phyloP scores from a whole-genome alignment of 371 early-diverging fungal species.

The Syncephalastrum sp. region DNA sequence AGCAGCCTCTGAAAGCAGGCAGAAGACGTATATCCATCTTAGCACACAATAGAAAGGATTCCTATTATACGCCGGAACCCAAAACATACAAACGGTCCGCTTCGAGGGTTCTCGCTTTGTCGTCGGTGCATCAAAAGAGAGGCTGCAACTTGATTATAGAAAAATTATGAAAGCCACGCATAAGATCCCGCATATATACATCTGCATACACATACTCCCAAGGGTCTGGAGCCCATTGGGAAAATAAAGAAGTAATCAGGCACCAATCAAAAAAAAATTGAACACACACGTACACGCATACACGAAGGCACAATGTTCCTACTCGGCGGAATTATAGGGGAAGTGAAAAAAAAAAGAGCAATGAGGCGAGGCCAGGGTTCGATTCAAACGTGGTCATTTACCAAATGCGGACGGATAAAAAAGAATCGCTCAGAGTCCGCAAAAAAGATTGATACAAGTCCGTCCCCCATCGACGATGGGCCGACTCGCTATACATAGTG shows the following conservation, averaged over 20 bases:
- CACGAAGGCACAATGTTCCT: slow-evolving; percentile 6
- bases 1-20: too few relatives aligned
- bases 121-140: too few relatives aligned
- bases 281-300: slow-evolving; percentile 15
- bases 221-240: neutral
- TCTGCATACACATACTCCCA: too few relatives aligned
- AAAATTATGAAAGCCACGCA: too few relatives aligned
- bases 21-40: too few relatives aligned
- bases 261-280: neutral
- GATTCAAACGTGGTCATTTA: neutral
- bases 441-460: too few relatives aligned
- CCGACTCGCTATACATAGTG: neutral
- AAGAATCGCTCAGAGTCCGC: neutral
- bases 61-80: too few relatives aligned
- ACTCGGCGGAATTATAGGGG: slow-evolving; percentile 2
- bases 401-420: neutral
- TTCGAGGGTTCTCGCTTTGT: too few relatives aligned
- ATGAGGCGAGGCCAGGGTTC: slow-evolving; percentile 4
- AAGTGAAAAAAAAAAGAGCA: neutral
- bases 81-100: too few relatives aligned
- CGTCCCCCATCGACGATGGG: neutral
- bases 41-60: too few relatives aligned
- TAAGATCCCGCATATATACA: too few relatives aligned
- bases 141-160: too few relatives aligned
- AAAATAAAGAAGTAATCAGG: slow-evolving; percentile 6